Conservation (phyloP, 108 stramenopile genomes). For the Nannochloropsis gaditana region DNA sequence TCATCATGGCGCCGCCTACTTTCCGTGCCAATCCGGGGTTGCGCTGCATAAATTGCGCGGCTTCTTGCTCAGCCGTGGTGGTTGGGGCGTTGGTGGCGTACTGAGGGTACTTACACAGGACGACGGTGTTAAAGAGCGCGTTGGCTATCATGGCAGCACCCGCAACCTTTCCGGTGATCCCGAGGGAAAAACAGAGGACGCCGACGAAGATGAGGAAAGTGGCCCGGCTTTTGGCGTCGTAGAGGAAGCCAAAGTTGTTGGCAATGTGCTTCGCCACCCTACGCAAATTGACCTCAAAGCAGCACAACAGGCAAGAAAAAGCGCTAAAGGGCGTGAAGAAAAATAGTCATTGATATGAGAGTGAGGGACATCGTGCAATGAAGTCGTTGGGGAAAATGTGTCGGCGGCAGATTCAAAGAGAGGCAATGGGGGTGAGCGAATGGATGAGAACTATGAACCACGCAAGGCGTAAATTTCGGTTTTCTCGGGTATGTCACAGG, state of each 20-base stretch:
- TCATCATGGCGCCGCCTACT: not conserved
- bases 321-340: not conserved
- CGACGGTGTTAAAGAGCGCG: not conserved
- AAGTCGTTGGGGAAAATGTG: not conserved
- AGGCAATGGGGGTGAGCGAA: not conserved
- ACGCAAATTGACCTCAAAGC: constrained; percentile 57
- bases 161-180: not conserved
- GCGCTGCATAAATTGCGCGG: not conserved
- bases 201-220: constrained; percentile 43
- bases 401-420: not conserved
- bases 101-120: not conserved
- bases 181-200: constrained; percentile 7
- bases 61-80: not conserved
- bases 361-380: not conserved
- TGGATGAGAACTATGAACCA: not conserved
- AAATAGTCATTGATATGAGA: not conserved
- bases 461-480: not conserved
- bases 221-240: constrained; percentile 50
- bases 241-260: constrained; percentile 57
- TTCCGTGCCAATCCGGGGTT: not conserved
- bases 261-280: constrained; percentile 42
- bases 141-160: constrained; percentile 8
- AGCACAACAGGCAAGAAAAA: constrained; percentile 54
- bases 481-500: not conserved
- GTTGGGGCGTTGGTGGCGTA: not conserved